phyloP scores from a whole-genome alignment of 1,284 basidiomycete species.

The Apiotrichum sp. region DNA sequence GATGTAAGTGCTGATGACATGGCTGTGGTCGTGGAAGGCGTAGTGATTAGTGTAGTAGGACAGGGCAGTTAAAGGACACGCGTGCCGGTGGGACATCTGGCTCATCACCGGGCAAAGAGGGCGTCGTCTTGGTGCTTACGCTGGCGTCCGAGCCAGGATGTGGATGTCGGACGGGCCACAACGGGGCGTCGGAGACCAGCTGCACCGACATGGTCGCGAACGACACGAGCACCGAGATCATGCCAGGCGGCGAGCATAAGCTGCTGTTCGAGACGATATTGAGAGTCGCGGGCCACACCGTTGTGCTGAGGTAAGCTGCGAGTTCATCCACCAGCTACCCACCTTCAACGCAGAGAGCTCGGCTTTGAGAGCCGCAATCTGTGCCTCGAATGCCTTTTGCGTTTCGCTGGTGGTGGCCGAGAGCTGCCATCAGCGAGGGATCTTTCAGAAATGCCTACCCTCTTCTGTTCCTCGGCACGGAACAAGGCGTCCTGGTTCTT shows the following conservation, averaged over 20 bases:
- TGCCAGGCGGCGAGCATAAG: constrained; percentile 73
- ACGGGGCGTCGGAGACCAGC: constrained; percentile 33
- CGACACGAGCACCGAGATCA: constrained; percentile 58
- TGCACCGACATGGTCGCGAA: constrained; percentile 49
- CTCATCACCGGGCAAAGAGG: constrained; percentile 20
- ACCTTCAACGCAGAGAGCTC: constrained; percentile 63
- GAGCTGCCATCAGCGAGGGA: constrained; percentile 14
- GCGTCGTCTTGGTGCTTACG: constrained; percentile 48
- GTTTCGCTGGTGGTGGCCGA: constrained; percentile 64
- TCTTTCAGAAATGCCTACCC: constrained; percentile 7
- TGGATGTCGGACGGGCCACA: constrained; percentile 48
- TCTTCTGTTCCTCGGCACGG: constrained; percentile 20
- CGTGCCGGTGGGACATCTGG: constrained; percentile 11
- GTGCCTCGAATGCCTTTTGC: constrained; percentile 60
- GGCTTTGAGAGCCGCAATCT: constrained; percentile 65
- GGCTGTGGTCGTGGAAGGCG: too few species aligned
- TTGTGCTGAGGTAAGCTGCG: constrained; percentile 5
- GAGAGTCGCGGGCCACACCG: constrained; percentile 21
- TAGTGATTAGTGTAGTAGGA: too few species aligned
- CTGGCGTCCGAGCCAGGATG: constrained; percentile 59
- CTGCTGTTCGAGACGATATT: constrained; percentile 68
- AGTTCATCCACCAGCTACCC: constrained; percentile 4
- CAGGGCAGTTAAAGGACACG: too few species aligned
- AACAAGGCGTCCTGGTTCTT: constrained; percentile 80
- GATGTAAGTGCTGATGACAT: too few species aligned